Evolutionary conservation across 2,329 filamentous ascomycete species (phyloP).

Genomic region (Fusarium paranaense): DNA sequence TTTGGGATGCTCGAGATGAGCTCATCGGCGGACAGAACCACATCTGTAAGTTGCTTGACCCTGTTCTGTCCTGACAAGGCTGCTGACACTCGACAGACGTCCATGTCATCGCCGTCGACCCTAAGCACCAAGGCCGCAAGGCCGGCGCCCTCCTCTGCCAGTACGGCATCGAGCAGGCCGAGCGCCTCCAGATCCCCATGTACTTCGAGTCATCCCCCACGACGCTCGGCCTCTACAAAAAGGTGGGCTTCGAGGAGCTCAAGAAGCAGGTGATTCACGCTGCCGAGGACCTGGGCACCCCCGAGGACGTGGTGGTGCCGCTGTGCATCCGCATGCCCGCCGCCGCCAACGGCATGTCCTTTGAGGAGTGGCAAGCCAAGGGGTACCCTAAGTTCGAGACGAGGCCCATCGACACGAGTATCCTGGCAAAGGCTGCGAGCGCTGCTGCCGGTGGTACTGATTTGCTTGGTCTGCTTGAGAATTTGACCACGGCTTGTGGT

Average conservation of each 20-base stretch:
- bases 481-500: background rate
- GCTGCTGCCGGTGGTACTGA: background rate
- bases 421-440: background rate
- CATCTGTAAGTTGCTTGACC: background rate
- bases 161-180: constrained; percentile 53
- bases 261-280: constrained; percentile 44
- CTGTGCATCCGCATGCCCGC: constrained; percentile 57
- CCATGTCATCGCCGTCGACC: constrained; percentile 59
- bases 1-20: constrained; percentile 56
- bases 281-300: constrained; percentile 42
- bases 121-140: constrained; percentile 56
- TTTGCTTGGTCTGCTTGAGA: background rate
- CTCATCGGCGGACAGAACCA: constrained; percentile 50
- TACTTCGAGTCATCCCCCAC: constrained; percentile 61
- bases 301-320: constrained; percentile 52
- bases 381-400: constrained; percentile 35
- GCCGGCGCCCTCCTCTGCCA: constrained; percentile 56
- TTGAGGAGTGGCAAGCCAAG: constrained; percentile 48
- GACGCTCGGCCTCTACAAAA: constrained; percentile 57
- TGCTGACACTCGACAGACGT: constrained; percentile 43
- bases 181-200: constrained; percentile 53
- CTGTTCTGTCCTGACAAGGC: background rate
- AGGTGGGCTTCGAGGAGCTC: constrained; percentile 57
- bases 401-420: background rate
- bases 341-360: constrained; percentile 46